Conservation (phyloP, 164 flowering plant genomes). For the Macadamia tetraphylla region DNA sequence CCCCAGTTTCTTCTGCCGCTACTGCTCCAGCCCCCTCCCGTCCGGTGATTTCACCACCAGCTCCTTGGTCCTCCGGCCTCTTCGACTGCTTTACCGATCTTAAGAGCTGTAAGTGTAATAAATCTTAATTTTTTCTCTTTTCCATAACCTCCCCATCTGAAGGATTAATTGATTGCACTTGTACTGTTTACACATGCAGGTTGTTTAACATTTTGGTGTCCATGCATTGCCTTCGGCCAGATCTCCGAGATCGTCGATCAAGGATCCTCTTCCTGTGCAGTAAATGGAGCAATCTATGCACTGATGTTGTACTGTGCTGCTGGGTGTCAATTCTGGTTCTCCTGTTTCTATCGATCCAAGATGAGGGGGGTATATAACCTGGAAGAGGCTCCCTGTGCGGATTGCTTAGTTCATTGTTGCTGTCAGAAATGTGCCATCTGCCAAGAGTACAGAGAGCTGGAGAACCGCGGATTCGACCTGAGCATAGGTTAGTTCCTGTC, state of each 20-base stretch:
- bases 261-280: conserved; percentile 39
- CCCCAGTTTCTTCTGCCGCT: neutral
- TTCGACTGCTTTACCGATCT: conserved; percentile 3
- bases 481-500: conserved; percentile 25
- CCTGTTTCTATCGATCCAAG: conserved; percentile 40
- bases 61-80: conserved; percentile 10
- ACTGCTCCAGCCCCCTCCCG: no score
- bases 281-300: conserved; percentile 31
- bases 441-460: conserved; percentile 56
- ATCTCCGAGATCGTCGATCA: conserved; percentile 44
- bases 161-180: no score
- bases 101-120: neutral
- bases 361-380: conserved; percentile 29
- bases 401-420: conserved; percentile 37
- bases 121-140: no score
- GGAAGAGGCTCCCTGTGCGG: conserved; percentile 21
- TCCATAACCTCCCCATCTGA: no score
- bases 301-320: conserved; percentile 24
- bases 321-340: conserved; percentile 23
- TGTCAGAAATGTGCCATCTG: conserved; percentile 45
- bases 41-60: no score
- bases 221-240: conserved; percentile 49
- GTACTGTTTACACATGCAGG: no score
- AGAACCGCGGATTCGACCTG: conserved; percentile 42
- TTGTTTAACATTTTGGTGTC: conserved; percentile 51